Base-by-base conservation (phyloP, 139 green algal species). In the Cymbomonas tetramitiformis region DNA sequence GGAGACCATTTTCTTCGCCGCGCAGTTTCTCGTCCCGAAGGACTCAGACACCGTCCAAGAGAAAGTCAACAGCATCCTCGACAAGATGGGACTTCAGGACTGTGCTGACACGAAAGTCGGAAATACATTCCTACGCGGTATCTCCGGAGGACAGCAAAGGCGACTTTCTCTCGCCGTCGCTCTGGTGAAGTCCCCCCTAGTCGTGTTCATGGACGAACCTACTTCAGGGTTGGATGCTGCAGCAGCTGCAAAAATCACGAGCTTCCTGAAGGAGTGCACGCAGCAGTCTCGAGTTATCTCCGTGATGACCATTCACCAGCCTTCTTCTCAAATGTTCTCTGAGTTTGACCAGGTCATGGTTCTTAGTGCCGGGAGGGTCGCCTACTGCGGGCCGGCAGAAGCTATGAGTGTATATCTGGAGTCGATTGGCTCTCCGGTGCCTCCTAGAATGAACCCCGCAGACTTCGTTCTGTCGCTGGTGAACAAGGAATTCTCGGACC, bases 231-330 rank as follows among this genome's bases (percentile, higher is more conserved):
- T 68, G 1, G 60, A 68, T 38, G 29, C 60, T 18, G 51, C 60
- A 1, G 25, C 51, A 2, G 60, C 60, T 31, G 44, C 28, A 2
- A n/a, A 19, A 18, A 68, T 68, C 2, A 68, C 62, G 61, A 44
- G 26, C 8, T 68, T 61, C 21, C 29, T 83, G 30, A 69, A 71
- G 30, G 54, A 65, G 28, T 54, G 81, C 28, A 64, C 70, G 2
- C 18, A 48, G 0, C 43, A 40, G 9, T 33, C 46, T 9, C 51
- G 62, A 43, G 74, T 68, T 65, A 80, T 73, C 18, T 72, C 87
- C 23, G 58, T 86, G 8, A 72, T 61, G 66, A 89, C 81, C 32
- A 84, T 91, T 47, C 83, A 91, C 69, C 83, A 91, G 67, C 80
- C 80, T 0, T 65, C 62, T n/a, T 61, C 73, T 40, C 75, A 79